Evolutionary conservation across 495 filamentous ascomycete species (phyloP), one percentile per base, ranked within the genome.

Genomic region (Trichoderma reesei): DNA sequence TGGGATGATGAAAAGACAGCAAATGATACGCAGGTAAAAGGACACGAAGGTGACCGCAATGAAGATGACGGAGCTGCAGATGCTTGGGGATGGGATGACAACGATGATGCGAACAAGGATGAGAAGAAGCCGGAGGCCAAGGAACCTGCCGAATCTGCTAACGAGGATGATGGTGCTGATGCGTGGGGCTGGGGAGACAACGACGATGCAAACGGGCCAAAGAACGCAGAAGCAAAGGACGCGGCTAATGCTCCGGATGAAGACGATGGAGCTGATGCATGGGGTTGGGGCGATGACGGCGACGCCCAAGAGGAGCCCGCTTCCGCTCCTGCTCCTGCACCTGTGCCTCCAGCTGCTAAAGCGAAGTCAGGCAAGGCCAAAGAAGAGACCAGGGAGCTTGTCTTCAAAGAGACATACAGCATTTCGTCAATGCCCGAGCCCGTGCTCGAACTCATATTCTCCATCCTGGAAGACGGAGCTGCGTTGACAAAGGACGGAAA

Each of bases 401-500:
- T 88, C 0, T 75, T 98, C 61, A 90, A 81, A 67, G 94, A 98
- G 74, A 86, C 79, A 2, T 97, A 96, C 74, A 92, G 86, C 63
- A 86, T 94, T 36, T 96, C 93, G 9, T 86, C 88, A 36, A 85
- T 96, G 66, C 94, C 94, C 1, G 85, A 89, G 60, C 81, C 84
- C 3, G 81, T 97, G 13, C 75, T 96, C 26, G 78, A 81, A 20
- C 82, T 94, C 66, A 83, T 98, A 63, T 77, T 77, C 41, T 78
- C 84, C 41, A 81, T 95, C 41, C 79, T 91, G 61, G 73, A 82
- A 54, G 91, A 96, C 68, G 88, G 86, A 7, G 82, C 85, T 36
- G 76, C 79, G 44, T 79, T 96, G 44, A 78, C 81, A 13, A 70
- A 75, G 46, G 78, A 81, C 64, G 69, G 72, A 66, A 76, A 14